Percentiles rank a stretch among this genome's conserved stretches.
phyloP scores from a whole-genome alignment of 2,329 filamentous ascomycete species.

The Eutypella sp. region DNA sequence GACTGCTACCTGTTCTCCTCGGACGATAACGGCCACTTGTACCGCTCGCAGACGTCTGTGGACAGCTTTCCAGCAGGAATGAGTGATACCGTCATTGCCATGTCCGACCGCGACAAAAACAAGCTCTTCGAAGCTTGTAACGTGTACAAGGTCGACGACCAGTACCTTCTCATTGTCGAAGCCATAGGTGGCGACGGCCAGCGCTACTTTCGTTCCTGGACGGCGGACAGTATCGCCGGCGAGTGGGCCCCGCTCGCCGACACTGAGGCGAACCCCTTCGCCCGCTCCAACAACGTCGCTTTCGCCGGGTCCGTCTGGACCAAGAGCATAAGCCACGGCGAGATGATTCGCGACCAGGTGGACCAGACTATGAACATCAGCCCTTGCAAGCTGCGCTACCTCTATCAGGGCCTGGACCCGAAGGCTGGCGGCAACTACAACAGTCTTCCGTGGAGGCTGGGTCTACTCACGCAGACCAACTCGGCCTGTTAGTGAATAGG shows the following conservation, averaged over 20 bases:
- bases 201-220: conserved; percentile 64
- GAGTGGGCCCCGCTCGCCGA: conserved; percentile 54
- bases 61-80: conserved; percentile 56
- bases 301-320: conserved; percentile 61
- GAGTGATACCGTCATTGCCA: conserved; percentile 39
- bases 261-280: conserved; percentile 55
- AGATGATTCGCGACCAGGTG: conserved; percentile 49
- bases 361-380: conserved; percentile 61
- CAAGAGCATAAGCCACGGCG: conserved; percentile 63
- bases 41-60: conserved; percentile 59
- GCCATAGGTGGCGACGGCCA: conserved; percentile 51
- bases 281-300: conserved; percentile 63
- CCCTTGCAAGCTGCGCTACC: conserved; percentile 58
- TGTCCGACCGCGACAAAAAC: conserved; percentile 48
- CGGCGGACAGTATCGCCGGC: conserved; percentile 50
- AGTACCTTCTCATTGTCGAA: conserved; percentile 67
- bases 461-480: conserved; percentile 44
- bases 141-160: conserved; percentile 55
- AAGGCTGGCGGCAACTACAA: conserved; percentile 42
- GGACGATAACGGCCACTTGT: conserved; percentile 63
- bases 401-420: conserved; percentile 56
- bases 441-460: conserved; percentile 49
- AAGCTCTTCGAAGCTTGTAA: conserved; percentile 64
- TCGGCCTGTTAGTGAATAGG: too few species aligned
- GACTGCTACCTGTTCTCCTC: conserved; percentile 66